Base-by-base conservation (phyloP, 306 rosid genomes). In the Carpinus viminea region DNA sequence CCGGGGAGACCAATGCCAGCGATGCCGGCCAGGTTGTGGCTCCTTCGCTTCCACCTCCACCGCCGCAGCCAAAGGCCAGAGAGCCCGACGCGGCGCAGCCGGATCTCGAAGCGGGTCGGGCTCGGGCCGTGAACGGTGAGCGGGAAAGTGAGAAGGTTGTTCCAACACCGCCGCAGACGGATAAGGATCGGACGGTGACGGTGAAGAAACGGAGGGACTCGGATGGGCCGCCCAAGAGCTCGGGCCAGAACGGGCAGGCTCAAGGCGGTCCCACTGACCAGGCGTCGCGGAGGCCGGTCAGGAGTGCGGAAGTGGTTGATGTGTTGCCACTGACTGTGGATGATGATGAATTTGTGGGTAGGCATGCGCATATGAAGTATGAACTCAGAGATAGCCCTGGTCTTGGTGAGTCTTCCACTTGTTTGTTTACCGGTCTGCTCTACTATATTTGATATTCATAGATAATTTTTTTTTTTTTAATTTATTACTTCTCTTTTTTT, bases 311-410 rank as follows among this genome's bases (percentile, higher is more conserved):
- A 79, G 87, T 84, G 51, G 87, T 91, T 53, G 96, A 88, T 75
- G 91, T 79, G 18, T 74, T 94, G 89, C 93, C 96, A 1, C 93
- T 80, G 75, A 80, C 61, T 69, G 89, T 71, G 18, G 93, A 88
- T 45, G 97, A 89, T 56, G 97, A 89, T 72, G 94, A 88, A 20
- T 81, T 86, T 51, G 82, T 78, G 82, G 84, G 83, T 12, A 87
- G 97, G 77, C 98, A 88, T 43, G 83, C 92, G 10, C 97, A 86
- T 78, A 89, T 93, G 90, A 96, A 89, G 88, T 96, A 93, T 80
- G 94, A 90, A 76, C 96, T 93, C 60, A 86, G 99, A 88, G 99
- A 93, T 77, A 85, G 91, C 12, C 99, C 97, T 57, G 99, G 98
- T 69, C 81, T 96, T 61, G 99, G 99, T 93, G 76, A 68, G 89